A percentile compares a stretch with the other conserved stretches of the same genome.
Conservation (phyloP, 805 yeast species). For the Tetrapisispora namnaoensis region DNA sequence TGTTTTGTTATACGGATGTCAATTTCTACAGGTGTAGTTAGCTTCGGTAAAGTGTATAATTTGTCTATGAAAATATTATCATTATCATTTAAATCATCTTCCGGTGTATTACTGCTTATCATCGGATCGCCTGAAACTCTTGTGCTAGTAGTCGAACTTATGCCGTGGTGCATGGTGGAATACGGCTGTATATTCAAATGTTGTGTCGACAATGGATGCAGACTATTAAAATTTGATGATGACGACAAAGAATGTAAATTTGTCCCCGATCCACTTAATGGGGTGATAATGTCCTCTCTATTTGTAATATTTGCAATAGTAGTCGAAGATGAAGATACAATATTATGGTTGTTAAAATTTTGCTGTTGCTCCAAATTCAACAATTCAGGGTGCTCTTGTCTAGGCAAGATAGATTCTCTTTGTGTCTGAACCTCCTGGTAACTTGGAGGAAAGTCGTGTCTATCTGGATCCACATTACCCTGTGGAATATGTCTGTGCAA, state of each 20-base stretch:
- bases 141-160: neutral
- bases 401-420: slow-evolving; percentile 7
- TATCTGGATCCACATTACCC: slow-evolving; percentile 29
- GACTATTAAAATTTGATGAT: slow-evolving; percentile 5
- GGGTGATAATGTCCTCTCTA: slow-evolving; percentile 1
- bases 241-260: slow-evolving; percentile 4
- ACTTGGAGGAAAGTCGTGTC: slow-evolving; percentile 29
- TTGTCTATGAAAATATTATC: slow-evolving; percentile 44
- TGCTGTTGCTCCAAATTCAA: neutral
- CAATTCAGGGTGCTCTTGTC: slow-evolving; percentile 7
- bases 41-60: slow-evolving; percentile 39
- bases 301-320: neutral
- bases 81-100: slow-evolving; percentile 27
- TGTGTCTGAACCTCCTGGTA: slow-evolving; percentile 22
- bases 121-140: neutral
- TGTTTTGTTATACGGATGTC: slow-evolving; percentile 43
- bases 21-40: slow-evolving; percentile 37
- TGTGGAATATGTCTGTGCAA: slow-evolving; percentile 33
- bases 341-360: neutral
- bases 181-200: slow-evolving; percentile 7
- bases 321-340: neutral
- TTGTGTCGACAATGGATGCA: slow-evolving; percentile 7
- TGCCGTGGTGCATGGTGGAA: neutral
- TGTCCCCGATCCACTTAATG: neutral
- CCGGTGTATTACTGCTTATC: slow-evolving; percentile 10